phyloP scores from a whole-genome alignment of 371 early-diverging fungal species.

The Apophysomyces elegans region DNA sequence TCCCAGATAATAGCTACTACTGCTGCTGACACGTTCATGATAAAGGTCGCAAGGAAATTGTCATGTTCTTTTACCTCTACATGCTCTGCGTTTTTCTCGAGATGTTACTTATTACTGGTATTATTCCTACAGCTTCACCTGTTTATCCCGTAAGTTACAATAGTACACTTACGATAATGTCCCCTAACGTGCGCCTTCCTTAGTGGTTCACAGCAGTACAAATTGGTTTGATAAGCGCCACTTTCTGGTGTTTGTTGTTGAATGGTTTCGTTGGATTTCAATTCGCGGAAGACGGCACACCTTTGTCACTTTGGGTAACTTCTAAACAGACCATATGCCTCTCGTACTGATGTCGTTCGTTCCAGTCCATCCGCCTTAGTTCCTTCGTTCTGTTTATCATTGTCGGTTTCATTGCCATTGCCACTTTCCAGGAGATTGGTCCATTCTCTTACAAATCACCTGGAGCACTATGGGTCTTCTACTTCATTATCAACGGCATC shows the following conservation, averaged over 20 bases:
- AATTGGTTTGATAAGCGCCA: conserved; percentile 79
- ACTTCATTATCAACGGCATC: conserved; percentile 85
- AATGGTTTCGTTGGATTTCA: conserved; percentile 97
- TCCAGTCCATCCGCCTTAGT: conserved; percentile 83
- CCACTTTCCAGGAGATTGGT: conserved; percentile 74
- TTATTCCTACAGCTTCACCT: conserved; percentile 74
- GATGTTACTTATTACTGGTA: conserved; percentile 79
- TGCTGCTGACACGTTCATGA: neutral
- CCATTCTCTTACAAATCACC: conserved; percentile 70
- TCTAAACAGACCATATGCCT: neutral
- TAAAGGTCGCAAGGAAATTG: conserved; percentile 90
- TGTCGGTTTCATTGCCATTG: conserved; percentile 80
- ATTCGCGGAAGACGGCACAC: conserved; percentile 96
- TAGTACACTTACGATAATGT: neutral
- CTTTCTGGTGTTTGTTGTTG: conserved; percentile 89
- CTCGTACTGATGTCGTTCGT: neutral
- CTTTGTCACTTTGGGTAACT: conserved; percentile 84
- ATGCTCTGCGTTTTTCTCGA: conserved; percentile 73
- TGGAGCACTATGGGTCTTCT: conserved; percentile 84
- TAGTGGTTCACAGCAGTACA: conserved; percentile 91
- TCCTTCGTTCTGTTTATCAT: conserved; percentile 78
- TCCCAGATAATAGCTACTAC: neutral
- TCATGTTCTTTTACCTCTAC: conserved; percentile 91
- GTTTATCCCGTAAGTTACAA: conserved; percentile 70
- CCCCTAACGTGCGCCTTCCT: neutral